A percentile compares a stretch with the other conserved stretches of the same genome.
Evolutionary conservation across 306 rosid species (phyloP).

Genomic region (Vigna hirtella): DNA sequence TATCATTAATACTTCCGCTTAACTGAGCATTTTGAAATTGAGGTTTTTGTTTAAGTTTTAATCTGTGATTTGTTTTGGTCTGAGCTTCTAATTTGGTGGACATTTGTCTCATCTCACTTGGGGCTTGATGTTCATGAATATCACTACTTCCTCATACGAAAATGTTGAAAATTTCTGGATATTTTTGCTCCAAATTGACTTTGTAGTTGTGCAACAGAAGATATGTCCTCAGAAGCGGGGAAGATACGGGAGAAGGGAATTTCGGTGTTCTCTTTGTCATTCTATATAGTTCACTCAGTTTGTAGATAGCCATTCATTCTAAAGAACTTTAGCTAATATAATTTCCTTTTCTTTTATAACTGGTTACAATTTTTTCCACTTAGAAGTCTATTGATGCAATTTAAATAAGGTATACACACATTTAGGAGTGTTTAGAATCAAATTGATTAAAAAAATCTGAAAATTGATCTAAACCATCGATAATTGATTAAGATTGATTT

Average conservation of each 20-base stretch:
- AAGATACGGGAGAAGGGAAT: slow-evolving; percentile 31
- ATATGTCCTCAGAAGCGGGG: slow-evolving; percentile 1
- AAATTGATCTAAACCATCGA: too few relatives aligned
- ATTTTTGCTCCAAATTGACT: slow-evolving; percentile 14
- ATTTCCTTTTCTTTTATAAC: neutral
- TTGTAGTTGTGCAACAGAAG: slow-evolving; percentile 12
- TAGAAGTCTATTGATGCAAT: slow-evolving; percentile 22
- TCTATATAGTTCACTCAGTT: neutral
- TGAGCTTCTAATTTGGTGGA: slow-evolving; percentile 23
- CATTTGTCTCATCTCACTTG: slow-evolving; percentile 24
- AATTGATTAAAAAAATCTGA: too few relatives aligned
- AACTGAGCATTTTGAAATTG: slow-evolving; percentile 28
- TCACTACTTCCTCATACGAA: slow-evolving; percentile 16
- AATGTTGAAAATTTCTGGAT: slow-evolving; percentile 23
- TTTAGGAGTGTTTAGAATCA: too few relatives aligned
- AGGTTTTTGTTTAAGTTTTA: slow-evolving; percentile 36
- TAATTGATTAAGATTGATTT: too few relatives aligned
- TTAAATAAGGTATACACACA: neutral
- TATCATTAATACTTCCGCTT: slow-evolving; percentile 38
- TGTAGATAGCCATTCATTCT: slow-evolving; percentile 26
- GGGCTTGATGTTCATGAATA: slow-evolving; percentile 19
- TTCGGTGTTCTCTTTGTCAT: slow-evolving; percentile 3
- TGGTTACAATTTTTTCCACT: neutral
- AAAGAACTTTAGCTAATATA: slow-evolving; percentile 13
- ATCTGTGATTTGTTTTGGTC: slow-evolving; percentile 42